Base-by-base conservation (phyloP, 805 yeast genomes). In the Danielia reshetovae region DNA sequence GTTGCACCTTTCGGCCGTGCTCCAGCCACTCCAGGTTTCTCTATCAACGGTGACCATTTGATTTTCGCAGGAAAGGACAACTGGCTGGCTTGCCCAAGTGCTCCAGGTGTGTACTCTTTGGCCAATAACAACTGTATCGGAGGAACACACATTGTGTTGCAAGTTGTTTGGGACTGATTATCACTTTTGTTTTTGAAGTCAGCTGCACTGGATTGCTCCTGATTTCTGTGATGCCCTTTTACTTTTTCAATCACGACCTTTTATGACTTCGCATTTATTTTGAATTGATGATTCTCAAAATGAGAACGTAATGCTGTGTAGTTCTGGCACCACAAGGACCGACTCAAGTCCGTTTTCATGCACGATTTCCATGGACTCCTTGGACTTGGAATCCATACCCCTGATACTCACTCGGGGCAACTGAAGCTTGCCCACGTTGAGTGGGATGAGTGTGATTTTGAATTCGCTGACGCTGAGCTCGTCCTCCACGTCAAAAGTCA, bases 371-470 rank as follows among this genome's bases (percentile, higher is more conserved):
- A 77, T 70, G 3, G 54, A 38, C 12, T 62, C 53, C 5, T 58
- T 68, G 40, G 55, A 30, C 43, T 55, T 57, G 7, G 69, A 49
- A 11, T 69, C 72, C 4, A 85, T 63, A 7, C 9, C 9, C 22
- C 9, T 19, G 22, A 19, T 9, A 19, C 7, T 19, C 9, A 19
- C 22, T 35, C 65, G 72, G 0, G 97, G 97, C 23, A 85, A 62
- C 2, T 68, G 58, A 7, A 89, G 52, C 38, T 80, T 79, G 0
- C 97, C 97, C 15, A 80, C 76, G 40, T 75, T 81, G 34, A 87
- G 55, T 1, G 97, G 97, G 11, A 86, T 70, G 41, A 89, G 56
- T 3, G 72, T 60, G 12, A 88, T 38, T 12, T 68, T 55, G 24
- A 67, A 39, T 11, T 37, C 40, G 17, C 42, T 34, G n/a, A 26